Evolutionary conservation across 2,329 filamentous ascomycete species (phyloP), one percentile per base, ranked within the genome.

Genomic region (Fusarium sp.): DNA sequence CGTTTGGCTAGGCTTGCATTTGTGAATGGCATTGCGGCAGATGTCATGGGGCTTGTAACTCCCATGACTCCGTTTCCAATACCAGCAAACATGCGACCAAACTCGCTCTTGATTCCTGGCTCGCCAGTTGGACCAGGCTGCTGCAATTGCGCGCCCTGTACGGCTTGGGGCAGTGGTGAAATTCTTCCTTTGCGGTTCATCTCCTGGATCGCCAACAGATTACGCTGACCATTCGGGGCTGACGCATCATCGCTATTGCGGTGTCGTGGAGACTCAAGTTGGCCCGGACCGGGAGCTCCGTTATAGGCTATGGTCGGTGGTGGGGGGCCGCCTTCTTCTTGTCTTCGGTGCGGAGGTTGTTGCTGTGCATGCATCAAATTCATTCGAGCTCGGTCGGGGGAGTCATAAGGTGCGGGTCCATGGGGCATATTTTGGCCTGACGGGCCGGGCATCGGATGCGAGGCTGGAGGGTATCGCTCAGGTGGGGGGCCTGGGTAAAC

Each of bases 31-130:
- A 63, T 83, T 74, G 43, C 80, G 41, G 77, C 70, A 9, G 80
- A 77, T 2, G 84, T 79, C 5, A 84, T 81, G 4, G 87, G 86
- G 71, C 85, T 88, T 16, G 86, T 84, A 37, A 84, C 80, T 25
- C 82, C 83, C 62, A 86, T 83, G 42, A 86, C 84, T 65, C 84
- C 87, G 70, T 83, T 87, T 62, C 84, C 94, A 71, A 98, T 93
- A n/a, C 95, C 95, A 19, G 93, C 93, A 80, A 97, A 98, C 86
- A 98, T 97, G 67, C 93, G 90, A 28, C 94, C 94, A 77, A 98
- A 94, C 78, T 98, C 95, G 77, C 90, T 97, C 84, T 98, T 97
- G 76, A 98, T 97, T 44, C 92, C 92, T 13, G 93, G 92, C 78
- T 97, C 94, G 18, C 91, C 92, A 16, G 90, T 89, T 8, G 93